Percentiles rank a stretch among this genome's conserved stretches.
Evolutionary conservation across 2,329 filamentous ascomycete genomes (phyloP).

Genomic region (Fonsecaea multimorphosa): DNA sequence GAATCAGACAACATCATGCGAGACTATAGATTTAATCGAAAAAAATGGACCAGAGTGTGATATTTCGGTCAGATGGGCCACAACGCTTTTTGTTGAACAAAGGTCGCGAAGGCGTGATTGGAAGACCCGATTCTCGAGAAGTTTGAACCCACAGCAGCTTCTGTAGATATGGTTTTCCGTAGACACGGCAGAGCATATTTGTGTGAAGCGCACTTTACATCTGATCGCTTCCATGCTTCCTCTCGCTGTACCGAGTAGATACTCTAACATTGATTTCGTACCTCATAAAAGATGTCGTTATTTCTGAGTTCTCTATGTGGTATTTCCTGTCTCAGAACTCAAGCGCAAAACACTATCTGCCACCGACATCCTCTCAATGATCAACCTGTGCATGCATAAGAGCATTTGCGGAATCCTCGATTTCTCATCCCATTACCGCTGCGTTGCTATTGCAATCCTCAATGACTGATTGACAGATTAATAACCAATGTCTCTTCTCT

Average conservation of each 20-base stretch:
- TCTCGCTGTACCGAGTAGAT: too few relatives aligned
- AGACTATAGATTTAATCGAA: not conserved
- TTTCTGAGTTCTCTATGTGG: too few relatives aligned
- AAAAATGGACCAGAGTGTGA: not conserved
- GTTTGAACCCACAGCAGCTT: not conserved
- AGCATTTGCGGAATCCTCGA: not conserved
- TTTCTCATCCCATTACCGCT: not conserved
- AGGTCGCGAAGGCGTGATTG: slow-evolving; percentile 17
- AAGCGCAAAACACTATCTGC: too few relatives aligned
- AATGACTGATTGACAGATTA: not conserved
- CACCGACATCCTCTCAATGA: not conserved
- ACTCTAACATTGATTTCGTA: too few relatives aligned
- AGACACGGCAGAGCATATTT: not conserved
- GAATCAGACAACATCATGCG: not conserved
- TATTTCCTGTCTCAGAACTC: too few relatives aligned
- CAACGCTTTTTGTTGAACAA: slow-evolving; percentile 9
- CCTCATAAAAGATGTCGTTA: too few relatives aligned
- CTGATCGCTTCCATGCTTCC: not conserved
- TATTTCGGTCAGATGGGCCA: not conserved
- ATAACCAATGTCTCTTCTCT: not conserved
- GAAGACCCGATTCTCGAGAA: slow-evolving; percentile 3
- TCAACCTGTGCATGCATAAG: not conserved
- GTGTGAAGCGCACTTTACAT: not conserved
- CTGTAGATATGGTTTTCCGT: not conserved
- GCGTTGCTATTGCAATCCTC: not conserved